phyloP scores from a whole-genome alignment of 192 early-diverging fungal genomes.

The Podila verticillata region DNA sequence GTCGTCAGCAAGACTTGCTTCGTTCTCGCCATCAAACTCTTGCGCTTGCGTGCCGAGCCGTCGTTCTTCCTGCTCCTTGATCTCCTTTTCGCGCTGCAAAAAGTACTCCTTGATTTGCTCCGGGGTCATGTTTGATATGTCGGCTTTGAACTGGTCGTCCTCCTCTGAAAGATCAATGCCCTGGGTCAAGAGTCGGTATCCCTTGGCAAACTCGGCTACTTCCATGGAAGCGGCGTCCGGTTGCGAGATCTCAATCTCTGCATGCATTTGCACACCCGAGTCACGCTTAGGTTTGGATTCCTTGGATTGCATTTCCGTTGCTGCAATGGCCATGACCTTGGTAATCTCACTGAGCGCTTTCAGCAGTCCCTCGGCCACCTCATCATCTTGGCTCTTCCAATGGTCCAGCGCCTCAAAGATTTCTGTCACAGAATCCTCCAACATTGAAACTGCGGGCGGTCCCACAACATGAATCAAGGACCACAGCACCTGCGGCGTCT shows the following conservation, averaged over 20 bases:
- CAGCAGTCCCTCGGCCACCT: slow-evolving; percentile 51
- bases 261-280: slow-evolving; percentile 8
- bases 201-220: slow-evolving; percentile 15
- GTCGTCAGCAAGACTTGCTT: slow-evolving; percentile 11
- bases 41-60: slow-evolving; percentile 7
- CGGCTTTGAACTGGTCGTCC: slow-evolving; percentile 5
- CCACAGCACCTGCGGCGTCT: slow-evolving; percentile 61
- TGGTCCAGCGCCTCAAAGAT: slow-evolving; percentile 66
- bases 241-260: slow-evolving; percentile 7
- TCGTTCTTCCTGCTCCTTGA: slow-evolving; percentile 17
- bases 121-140: slow-evolving; percentile 29
- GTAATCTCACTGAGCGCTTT: slow-evolving; percentile 40
- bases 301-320: not conserved
- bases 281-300: not conserved
- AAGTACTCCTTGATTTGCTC: slow-evolving; percentile 37
- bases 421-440: slow-evolving; percentile 64
- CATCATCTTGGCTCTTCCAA: slow-evolving; percentile 56
- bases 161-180: not conserved
- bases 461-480: slow-evolving; percentile 61
- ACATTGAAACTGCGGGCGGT: slow-evolving; percentile 45
- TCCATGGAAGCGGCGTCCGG: slow-evolving; percentile 7
- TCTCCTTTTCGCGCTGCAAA: slow-evolving; percentile 13
- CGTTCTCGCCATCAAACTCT: slow-evolving; percentile 1
- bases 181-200: slow-evolving; percentile 12
- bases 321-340: slow-evolving; percentile 23